These are phyloP conservation scores for Lentinula boryana DNA, from an alignment of 768 basidiomycete species.

Conservation along the genomic window DNA sequence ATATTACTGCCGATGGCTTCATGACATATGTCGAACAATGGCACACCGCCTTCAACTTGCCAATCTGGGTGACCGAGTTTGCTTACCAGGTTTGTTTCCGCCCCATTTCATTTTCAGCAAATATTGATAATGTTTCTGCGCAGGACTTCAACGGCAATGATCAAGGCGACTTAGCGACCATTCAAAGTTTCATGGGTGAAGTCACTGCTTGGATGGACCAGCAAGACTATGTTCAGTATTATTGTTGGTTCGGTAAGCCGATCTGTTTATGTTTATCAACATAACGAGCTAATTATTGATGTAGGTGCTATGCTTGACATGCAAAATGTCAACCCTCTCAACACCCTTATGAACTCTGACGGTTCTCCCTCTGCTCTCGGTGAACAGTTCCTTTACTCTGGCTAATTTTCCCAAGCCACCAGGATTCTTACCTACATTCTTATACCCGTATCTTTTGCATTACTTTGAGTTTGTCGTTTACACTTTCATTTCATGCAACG, in stretches of 20 bases:
- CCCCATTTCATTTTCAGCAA: background rate
- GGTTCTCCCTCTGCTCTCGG: conserved; percentile 51
- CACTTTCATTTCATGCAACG: background rate
- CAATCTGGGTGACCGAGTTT: conserved; percentile 65
- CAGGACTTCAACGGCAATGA: conserved; percentile 50
- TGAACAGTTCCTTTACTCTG: conserved; percentile 36
- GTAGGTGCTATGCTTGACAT: conserved; percentile 52
- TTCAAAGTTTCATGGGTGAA: conserved; percentile 41
- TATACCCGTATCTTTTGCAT: background rate
- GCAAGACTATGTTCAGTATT: conserved; percentile 32
- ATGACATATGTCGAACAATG: conserved; percentile 43
- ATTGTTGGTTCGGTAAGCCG: conserved; percentile 58
- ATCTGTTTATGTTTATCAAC: background rate
- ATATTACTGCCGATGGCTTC: conserved; percentile 39
- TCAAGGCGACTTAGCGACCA: conserved; percentile 33
- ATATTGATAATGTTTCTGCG: background rate
- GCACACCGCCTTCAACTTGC: conserved; percentile 34
- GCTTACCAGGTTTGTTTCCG: conserved; percentile 49
- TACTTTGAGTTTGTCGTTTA: background rate
- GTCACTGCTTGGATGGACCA: conserved; percentile 41
- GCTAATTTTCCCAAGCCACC: background rate
- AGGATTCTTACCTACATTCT: background rate
- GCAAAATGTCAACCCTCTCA: conserved; percentile 47
- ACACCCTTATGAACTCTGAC: conserved; percentile 42
- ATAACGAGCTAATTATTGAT: background rate